Base-by-base conservation (phyloP, 2,329 filamentous ascomycete species). In the Microdochium trichocladiopsis region DNA sequence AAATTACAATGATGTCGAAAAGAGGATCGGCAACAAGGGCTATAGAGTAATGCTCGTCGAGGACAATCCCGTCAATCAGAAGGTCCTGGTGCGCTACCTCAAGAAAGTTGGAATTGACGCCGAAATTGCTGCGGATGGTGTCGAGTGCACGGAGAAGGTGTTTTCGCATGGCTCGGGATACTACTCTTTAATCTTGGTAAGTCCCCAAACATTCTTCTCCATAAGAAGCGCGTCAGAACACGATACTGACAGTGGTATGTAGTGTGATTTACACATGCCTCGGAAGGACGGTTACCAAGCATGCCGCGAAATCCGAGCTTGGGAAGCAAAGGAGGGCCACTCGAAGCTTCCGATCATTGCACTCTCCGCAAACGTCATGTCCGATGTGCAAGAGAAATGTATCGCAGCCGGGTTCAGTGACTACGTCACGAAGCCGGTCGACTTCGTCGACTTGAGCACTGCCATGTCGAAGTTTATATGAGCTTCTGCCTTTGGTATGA, bases 201-300 rank as follows among this genome's bases (percentile, higher is more conserved):
- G 84, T 74, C 41, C 25, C 4, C 23, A 22, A 14, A 10, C 6
- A 6, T 45, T 5, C 16, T 18, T 8, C 6, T 16, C 18, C 9
- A 45, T 16, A 9, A 2, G 3, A 18, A 21, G 22, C 22, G n/a
- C 48, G 28, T 48, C 37, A 47, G 52, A 55, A 49, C 54, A 43
- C 25, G 2, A 48, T 50, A 41, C 37, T 51, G n/a, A 21, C 49
- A 36, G 47, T 22, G 6, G 6, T 45, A 33, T 48, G n/a, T 18
- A 36, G 87, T 94, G 90, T 64, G 90, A 95, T 69, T 79, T 95
- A 41, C 89, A 94, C 63, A 95, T 94, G 89, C 89, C 90, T 49
- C 88, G 90, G 67, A 95, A 94, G 67, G 89, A 95, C 63, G 89
- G 89, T 51, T 94, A 93, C 66, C 86, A 92, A 64, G 88, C 90